These are phyloP conservation scores for Microstegium vimineum DNA, from an alignment of 176 grass and related monocot species.

Conservation along the genomic window DNA sequence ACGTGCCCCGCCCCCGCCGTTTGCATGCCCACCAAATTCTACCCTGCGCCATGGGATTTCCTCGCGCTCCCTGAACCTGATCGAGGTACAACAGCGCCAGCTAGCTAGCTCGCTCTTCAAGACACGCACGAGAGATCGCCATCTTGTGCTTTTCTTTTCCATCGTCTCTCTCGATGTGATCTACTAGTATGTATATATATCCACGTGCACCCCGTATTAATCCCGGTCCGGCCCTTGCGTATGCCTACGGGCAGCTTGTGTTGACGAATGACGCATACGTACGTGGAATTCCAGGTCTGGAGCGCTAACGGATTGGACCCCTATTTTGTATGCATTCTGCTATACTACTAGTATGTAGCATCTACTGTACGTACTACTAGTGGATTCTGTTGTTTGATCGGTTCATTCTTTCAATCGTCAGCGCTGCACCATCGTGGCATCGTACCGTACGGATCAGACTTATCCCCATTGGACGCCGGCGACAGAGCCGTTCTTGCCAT, in stretches of 20 bases:
- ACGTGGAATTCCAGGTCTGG: neutral
- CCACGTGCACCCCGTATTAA: neutral
- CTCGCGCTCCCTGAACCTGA: no score
- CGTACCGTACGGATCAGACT: neutral
- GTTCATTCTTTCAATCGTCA: neutral
- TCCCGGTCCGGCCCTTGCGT: neutral
- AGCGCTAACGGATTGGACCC: conserved; percentile 7
- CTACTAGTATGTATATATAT: neutral
- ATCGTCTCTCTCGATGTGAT: neutral
- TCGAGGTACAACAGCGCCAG: no score
- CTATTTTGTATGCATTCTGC: neutral
- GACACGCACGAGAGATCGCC: no score
- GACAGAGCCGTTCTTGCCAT: neutral
- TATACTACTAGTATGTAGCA: no score
- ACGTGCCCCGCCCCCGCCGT: no score
- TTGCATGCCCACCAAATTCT: no score
- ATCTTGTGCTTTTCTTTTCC: no score
- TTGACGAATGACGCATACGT: neutral
- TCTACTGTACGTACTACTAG: neutral
- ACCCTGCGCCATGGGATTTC: no score
- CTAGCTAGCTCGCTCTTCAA: no score
- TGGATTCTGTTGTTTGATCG: neutral
- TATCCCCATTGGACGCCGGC: neutral
- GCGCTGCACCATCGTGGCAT: neutral
- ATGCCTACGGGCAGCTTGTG: neutral